Evolutionary conservation across 805 yeast species (phyloP), one percentile per base, ranked within the genome.

Genomic region (Pichia membranifaciens): DNA sequence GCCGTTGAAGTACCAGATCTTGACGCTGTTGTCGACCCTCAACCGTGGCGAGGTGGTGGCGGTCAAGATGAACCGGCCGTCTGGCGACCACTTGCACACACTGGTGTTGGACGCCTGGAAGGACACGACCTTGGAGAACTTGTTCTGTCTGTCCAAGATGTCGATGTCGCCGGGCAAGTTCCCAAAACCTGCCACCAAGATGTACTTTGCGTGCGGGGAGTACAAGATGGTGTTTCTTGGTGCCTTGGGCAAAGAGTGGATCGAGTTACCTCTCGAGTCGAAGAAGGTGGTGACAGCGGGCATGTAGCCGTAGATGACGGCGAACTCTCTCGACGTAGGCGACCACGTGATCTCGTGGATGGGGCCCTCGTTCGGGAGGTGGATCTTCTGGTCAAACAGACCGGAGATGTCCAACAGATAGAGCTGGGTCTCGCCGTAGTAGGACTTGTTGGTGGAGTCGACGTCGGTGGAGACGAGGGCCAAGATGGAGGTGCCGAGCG

Each of bases 281-380:
- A 91, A 93, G 59, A 93, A 88, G 10, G 96, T 81, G 22, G 97
- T 90, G 59, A 85, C 84, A 25, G 96, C 87, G 2, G 99, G 99
- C 98, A 93, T 93, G 70, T 79, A 90, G 29, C 99, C 99, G 62
- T 90, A 90, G 47, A 87, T 88, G 38, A 93, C 99, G 51, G 96
- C 98, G 72, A 93, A 95, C 70, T 93, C 98, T 57, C 96, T 78
- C 17, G 96, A 87, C 44, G 89, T 81, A 50, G 98, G 96, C 22
- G 96, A 85, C 99, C 99, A 93, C 20, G 93, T 82, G 52, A 91
- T 87, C 66, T 93, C 99, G 69, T 93, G 97, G 57, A 93, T 89
- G 39, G 99, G 98, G 29, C 98, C 98, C 61, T 89, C 96, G 58
- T 87, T 83, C 53, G 87, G 88, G 58, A 93, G 78, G 49, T 81